These are phyloP conservation scores for Moesziomyces parantarcticus DNA, from an alignment of 1,284 basidiomycete species.

Conservation along the genomic window DNA sequence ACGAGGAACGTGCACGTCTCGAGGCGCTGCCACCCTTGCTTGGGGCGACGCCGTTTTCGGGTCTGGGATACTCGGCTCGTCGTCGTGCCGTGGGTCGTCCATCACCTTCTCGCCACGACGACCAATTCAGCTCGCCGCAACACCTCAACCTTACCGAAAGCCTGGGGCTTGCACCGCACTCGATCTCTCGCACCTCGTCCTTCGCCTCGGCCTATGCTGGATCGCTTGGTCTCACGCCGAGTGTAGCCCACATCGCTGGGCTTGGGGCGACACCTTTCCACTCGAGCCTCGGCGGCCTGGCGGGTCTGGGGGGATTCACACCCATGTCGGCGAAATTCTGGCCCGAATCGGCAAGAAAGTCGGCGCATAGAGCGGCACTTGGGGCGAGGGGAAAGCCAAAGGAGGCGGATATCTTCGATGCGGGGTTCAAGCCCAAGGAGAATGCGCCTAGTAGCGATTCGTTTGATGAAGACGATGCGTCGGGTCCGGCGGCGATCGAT, in stretches of 20 bases:
- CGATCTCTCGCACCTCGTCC: constrained; percentile 45
- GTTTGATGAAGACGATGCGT: too few relatives aligned
- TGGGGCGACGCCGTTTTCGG: constrained; percentile 31
- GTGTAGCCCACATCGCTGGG: constrained; percentile 41
- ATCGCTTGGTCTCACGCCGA: constrained; percentile 55
- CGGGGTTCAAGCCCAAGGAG: background rate
- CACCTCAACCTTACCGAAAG: constrained; percentile 63
- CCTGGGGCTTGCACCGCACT: constrained; percentile 62
- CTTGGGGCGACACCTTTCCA: constrained; percentile 30
- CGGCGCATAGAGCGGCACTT: background rate
- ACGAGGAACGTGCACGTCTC: constrained; percentile 26
- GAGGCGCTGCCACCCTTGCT: constrained; percentile 35
- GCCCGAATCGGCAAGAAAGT: constrained; percentile 31
- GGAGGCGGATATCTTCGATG: too few relatives aligned
- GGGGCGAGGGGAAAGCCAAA: background rate
- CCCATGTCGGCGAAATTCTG: constrained; percentile 27
- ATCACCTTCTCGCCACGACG: constrained; percentile 38
- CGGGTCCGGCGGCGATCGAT: too few relatives aligned
- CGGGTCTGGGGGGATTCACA: constrained; percentile 39
- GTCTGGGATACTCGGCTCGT: constrained; percentile 23
- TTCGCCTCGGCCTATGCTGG: constrained; percentile 39
- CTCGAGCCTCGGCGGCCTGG: constrained; percentile 27
- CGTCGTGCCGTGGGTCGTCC: constrained; percentile 27
- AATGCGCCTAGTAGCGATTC: too few relatives aligned
- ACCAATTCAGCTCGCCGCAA: constrained; percentile 62